Evolutionary conservation across 2,329 filamentous ascomycete genomes (phyloP).

Genomic region (Xylaria sp.): DNA sequence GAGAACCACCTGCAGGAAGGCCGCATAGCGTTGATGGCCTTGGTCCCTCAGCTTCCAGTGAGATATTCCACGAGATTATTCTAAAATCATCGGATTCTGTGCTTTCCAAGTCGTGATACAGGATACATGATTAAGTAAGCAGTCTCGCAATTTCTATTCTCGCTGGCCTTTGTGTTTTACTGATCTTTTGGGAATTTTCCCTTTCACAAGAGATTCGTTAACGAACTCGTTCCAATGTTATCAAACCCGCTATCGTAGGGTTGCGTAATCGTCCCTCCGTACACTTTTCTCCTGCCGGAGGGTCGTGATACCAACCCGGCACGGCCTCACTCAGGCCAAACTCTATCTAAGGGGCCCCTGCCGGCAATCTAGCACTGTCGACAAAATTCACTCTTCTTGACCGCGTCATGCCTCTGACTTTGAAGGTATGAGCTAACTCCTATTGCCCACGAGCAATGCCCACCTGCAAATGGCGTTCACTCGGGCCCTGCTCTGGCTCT

Average conservation of each 20-base stretch:
- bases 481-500: slow-evolving; percentile 41
- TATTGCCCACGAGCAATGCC: slow-evolving; percentile 26
- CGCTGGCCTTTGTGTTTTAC: background rate
- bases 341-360: slow-evolving; percentile 19
- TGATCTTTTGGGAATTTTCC: background rate
- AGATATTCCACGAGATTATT: background rate
- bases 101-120: background rate
- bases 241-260: background rate
- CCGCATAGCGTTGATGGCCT: slow-evolving; percentile 1
- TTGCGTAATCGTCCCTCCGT: slow-evolving; percentile 10
- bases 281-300: background rate
- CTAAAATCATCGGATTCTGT: background rate
- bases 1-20: background rate
- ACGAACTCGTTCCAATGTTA: background rate
- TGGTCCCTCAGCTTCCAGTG: background rate
- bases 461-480: slow-evolving; percentile 37
- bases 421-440: slow-evolving; percentile 15
- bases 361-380: background rate
- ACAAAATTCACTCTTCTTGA: background rate
- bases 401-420: slow-evolving; percentile 27
- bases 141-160: background rate
- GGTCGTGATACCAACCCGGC: slow-evolving; percentile 6
- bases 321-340: slow-evolving; percentile 14
- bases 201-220: background rate
- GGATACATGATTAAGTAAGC: background rate